A percentile compares a stretch with the other conserved stretches of the same genome.
Evolutionary conservation across 345 rosid species (phyloP).

Genomic region (Gossypium thurberi): DNA sequence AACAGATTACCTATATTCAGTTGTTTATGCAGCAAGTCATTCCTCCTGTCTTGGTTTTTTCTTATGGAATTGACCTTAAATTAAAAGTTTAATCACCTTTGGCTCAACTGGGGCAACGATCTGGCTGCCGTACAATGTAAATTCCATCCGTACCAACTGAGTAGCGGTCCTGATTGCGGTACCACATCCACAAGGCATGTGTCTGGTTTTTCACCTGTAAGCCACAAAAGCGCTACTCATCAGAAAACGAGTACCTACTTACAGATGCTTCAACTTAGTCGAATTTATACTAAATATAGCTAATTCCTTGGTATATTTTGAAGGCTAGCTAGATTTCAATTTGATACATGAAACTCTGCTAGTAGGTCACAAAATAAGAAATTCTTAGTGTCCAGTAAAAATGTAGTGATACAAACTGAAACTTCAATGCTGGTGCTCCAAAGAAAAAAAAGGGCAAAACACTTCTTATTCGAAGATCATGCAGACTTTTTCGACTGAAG

Average conservation of each 20-base stretch:
- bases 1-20: neutral
- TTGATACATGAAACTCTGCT: neutral
- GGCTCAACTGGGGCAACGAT: constrained; percentile 32
- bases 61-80: neutral
- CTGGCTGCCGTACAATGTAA: constrained; percentile 68
- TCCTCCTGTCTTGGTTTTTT: no score
- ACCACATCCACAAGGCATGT: constrained; percentile 88
- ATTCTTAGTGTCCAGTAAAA: no score
- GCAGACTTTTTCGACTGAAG: neutral
- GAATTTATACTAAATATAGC: neutral
- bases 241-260: neutral
- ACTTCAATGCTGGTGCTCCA: neutral
- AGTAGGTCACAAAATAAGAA: no score
- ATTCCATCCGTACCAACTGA: constrained; percentile 40
- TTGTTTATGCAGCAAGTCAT: neutral
- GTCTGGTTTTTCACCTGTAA: constrained; percentile 74
- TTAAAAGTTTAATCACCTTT: constrained; percentile 16
- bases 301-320: neutral
- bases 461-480: no score
- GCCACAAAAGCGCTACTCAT: neutral
- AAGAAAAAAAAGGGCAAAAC: neutral
- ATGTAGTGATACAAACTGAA: neutral
- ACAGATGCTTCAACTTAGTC: neutral
- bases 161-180: constrained; percentile 57
- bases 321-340: neutral